Evolutionary conservation across 306 rosid species (phyloP), one percentile per base, ranked within the genome.

Genomic region (Casuarina glauca): DNA sequence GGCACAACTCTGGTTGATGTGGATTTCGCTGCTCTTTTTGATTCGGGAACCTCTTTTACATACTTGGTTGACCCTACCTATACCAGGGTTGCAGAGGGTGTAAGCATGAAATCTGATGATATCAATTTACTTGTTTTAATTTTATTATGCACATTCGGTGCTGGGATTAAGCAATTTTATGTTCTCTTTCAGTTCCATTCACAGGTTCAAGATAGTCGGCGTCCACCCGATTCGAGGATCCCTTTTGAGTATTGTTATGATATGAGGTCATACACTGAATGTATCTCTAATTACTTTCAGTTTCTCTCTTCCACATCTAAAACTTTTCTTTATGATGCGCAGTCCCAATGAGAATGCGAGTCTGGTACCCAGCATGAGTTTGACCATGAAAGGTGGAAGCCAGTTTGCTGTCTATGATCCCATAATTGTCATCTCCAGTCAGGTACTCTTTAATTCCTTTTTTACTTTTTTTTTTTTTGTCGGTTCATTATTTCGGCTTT

Each of bases 11-110:
- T 88, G 70, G 77, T 92, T 69, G 93, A 92, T 38, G 84, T 45
- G 70, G 95, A 90, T 76, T 86, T 89, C 62, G 78, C 89, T 35
- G 95, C 95, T 9, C 94, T 94, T 78, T 92, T 94, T 81, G 97
- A 94, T 82, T 89, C 97, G 53, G 97, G 98, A 70, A 92, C 98
- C 79, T 94, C 97, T 70, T 94, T 94, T 79, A 90, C 97, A 35
- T 92, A 92, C 84, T 78, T 94, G 90, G 87, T 83, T 77, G 97
- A 92, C 73, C 97, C 98, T 77, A 74, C 80, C 69, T 92, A 90
- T 83, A 71, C 84, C 44, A 88, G 74, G 74, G 86, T 94, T 76
- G 79, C 92, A 68, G 74, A 81, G 75, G 89, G 89, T 72, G 98
- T 92, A 87, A 90, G 98, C 81, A 68, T 79, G 57, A 70, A 54